A percentile compares a stretch with the other conserved stretches of the same genome.
phyloP scores from a whole-genome alignment of 768 basidiomycete species.

The Cyclocybe aegerita region DNA sequence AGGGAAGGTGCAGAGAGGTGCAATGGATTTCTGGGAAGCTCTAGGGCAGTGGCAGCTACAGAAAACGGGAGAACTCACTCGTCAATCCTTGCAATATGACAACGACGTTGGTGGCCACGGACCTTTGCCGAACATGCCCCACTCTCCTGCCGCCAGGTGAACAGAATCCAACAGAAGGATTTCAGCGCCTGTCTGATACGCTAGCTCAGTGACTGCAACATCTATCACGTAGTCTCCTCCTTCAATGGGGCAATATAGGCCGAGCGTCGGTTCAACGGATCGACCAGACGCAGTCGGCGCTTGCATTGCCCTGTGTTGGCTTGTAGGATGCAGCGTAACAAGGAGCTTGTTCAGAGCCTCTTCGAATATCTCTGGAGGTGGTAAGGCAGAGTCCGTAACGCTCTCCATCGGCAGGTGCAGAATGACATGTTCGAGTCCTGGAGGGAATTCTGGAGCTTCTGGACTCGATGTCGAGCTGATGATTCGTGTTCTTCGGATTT shows the following conservation, averaged over 20 bases:
- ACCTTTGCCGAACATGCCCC: constrained; percentile 85
- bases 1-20: constrained; percentile 51
- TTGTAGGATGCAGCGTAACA: constrained; percentile 78
- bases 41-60: constrained; percentile 66
- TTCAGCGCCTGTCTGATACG: constrained; percentile 71
- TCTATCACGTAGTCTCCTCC: constrained; percentile 85
- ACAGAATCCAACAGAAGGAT: constrained; percentile 82
- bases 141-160: constrained; percentile 86
- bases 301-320: constrained; percentile 71
- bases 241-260: constrained; percentile 80
- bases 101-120: constrained; percentile 6
- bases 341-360: constrained; percentile 75
- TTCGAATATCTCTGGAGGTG: constrained; percentile 74
- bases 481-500: constrained; percentile 35
- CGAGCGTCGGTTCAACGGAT: constrained; percentile 77
- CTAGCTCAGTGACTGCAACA: constrained; percentile 76
- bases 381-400: constrained; percentile 39
- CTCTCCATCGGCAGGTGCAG: constrained; percentile 62
- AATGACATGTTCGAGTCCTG: constrained; percentile 46
- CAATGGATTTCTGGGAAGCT: constrained; percentile 73
- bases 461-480: constrained; percentile 20
- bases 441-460: constrained; percentile 52
- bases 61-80: background rate
- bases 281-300: constrained; percentile 34
- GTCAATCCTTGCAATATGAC: background rate